Evolutionary conservation across 768 basidiomycete species (phyloP).

Genomic region (Hericium alpestre): DNA sequence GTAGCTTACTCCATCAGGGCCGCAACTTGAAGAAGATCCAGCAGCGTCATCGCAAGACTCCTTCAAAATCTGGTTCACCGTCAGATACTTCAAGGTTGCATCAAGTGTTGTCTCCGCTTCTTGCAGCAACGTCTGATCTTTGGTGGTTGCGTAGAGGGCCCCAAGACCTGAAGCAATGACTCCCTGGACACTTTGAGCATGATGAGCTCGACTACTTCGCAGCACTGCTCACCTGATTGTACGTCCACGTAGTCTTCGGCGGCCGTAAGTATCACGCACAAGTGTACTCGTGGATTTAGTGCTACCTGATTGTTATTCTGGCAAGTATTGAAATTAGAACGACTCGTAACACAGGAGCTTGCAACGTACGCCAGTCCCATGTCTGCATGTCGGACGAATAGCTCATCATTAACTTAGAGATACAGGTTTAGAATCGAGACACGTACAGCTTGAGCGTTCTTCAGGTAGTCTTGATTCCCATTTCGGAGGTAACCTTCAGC

Average conservation of each 20-base stretch:
- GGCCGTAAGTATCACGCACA: background rate
- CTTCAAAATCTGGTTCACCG: slow-evolving; percentile 31
- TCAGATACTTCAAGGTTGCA: slow-evolving; percentile 33
- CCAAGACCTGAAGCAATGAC: slow-evolving; percentile 46
- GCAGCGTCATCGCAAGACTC: slow-evolving; percentile 43
- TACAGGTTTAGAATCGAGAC: slow-evolving; percentile 23
- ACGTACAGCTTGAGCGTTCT: slow-evolving; percentile 36
- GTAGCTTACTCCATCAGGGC: background rate
- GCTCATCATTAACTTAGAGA: background rate
- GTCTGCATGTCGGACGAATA: slow-evolving; percentile 11
- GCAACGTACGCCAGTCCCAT: slow-evolving; percentile 20
- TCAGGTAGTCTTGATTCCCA: slow-evolving; percentile 29
- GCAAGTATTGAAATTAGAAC: slow-evolving; percentile 19
- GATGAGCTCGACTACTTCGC: background rate
- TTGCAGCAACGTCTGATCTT: slow-evolving; percentile 28
- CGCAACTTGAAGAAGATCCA: slow-evolving; percentile 28
- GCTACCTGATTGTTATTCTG: slow-evolving; percentile 33
- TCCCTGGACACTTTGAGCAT: slow-evolving; percentile 23
- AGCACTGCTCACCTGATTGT: slow-evolving; percentile 36
- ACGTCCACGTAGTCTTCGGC: slow-evolving; percentile 46
- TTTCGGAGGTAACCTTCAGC: slow-evolving; percentile 35
- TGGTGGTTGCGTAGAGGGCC: slow-evolving; percentile 32
- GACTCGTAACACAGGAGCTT: background rate
- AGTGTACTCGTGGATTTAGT: background rate
- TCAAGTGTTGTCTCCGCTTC: slow-evolving; percentile 44